phyloP scores from a whole-genome alignment of 768 basidiomycete genomes.

The Lactarius evosmus region DNA sequence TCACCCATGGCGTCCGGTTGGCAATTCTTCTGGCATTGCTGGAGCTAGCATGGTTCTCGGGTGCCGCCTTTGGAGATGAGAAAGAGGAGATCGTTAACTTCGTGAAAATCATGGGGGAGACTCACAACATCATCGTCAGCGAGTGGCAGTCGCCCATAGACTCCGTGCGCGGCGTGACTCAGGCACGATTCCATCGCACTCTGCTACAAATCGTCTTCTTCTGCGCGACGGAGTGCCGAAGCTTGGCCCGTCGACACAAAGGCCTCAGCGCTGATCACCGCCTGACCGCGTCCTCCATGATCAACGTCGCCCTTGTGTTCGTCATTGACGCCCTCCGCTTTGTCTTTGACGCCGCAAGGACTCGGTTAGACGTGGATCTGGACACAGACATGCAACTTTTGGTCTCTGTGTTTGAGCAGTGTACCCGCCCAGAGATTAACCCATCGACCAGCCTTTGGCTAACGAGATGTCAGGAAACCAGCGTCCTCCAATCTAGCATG shows the following conservation, averaged over 20 bases:
- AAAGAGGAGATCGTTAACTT: slow-evolving; percentile 56
- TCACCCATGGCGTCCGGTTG: slow-evolving; percentile 73
- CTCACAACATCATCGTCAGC: slow-evolving; percentile 65
- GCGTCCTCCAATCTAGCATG: slow-evolving; percentile 71
- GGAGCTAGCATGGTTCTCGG: slow-evolving; percentile 77
- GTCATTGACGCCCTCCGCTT: slow-evolving; percentile 64
- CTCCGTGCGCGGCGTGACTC: slow-evolving; percentile 64
- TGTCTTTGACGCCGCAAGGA: slow-evolving; percentile 62
- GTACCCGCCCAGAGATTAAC: slow-evolving; percentile 64
- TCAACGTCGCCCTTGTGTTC: slow-evolving; percentile 61
- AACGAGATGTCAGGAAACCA: slow-evolving; percentile 72
- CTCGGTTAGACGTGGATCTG: slow-evolving; percentile 55
- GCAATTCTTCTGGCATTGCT: slow-evolving; percentile 70
- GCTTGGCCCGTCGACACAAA: slow-evolving; percentile 47
- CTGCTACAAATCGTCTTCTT: slow-evolving; percentile 81
- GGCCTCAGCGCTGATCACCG: slow-evolving; percentile 58
- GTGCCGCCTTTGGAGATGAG: slow-evolving; percentile 41
- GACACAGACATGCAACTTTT: slow-evolving; percentile 81
- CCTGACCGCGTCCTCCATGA: slow-evolving; percentile 52
- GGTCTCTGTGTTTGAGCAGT: slow-evolving; percentile 80
- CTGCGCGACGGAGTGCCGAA: slow-evolving; percentile 61
- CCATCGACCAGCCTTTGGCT: slow-evolving; percentile 76
- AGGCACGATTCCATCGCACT: slow-evolving; percentile 72
- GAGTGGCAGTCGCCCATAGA: slow-evolving; percentile 69
- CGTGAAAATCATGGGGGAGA: slow-evolving; percentile 55